Conservation (phyloP, 106 monocot species). For the Dioscorea dumetorum region DNA sequence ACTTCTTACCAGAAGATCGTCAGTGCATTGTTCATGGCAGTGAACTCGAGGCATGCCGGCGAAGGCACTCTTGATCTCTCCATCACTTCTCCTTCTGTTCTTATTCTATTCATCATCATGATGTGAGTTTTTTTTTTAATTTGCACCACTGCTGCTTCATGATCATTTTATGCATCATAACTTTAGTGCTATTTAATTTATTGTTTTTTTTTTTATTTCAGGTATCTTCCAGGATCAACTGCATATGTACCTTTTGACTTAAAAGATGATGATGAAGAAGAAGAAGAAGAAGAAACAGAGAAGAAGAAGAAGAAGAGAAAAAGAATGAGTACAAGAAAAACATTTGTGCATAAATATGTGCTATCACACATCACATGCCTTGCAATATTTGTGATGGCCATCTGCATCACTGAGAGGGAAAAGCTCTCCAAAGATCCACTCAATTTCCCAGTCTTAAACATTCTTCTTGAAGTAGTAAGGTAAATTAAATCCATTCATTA, state of each 20-base stretch:
- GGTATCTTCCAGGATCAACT: no score
- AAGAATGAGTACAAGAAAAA: not conserved
- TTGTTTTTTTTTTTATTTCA: not conserved
- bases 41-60: slow-evolving; percentile 28
- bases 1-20: slow-evolving; percentile 26
- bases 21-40: slow-evolving; percentile 26
- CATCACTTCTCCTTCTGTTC: slow-evolving; percentile 7
- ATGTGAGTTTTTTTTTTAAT: slow-evolving; percentile 1
- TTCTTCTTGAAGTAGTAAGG: slow-evolving; percentile 52
- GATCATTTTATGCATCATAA: not conserved
- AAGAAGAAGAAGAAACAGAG: not conserved
- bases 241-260: not conserved
- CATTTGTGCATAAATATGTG: slow-evolving; percentile 1
- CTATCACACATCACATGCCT: slow-evolving; percentile 21
- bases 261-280: not conserved
- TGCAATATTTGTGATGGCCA: slow-evolving; percentile 15
- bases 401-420: slow-evolving; percentile 28
- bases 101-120: slow-evolving; percentile 14
- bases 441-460: slow-evolving; percentile 50
- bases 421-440: slow-evolving; percentile 27
- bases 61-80: slow-evolving; percentile 26
- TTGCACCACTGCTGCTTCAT: not conserved
- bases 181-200: not conserved
- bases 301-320: not conserved
- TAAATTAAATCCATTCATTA: not conserved